These are phyloP conservation scores for Metarhizium robertsii DNA, from an alignment of 2,329 filamentous ascomycete genomes.

Conservation along the genomic window DNA sequence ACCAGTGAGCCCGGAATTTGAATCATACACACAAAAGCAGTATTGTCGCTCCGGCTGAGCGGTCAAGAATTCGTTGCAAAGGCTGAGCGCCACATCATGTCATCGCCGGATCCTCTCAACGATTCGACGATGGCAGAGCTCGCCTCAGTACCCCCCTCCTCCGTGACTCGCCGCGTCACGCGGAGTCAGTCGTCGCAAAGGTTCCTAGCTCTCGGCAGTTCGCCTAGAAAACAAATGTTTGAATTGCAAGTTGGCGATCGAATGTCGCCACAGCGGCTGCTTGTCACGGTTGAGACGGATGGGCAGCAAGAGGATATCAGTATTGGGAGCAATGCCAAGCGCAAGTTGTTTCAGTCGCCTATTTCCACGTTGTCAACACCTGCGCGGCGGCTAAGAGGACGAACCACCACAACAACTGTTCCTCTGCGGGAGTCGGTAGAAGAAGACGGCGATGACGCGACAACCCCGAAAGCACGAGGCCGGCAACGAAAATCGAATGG, in stretches of 20 bases:
- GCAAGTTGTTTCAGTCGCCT: conserved; percentile 34
- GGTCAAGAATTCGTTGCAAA: background rate
- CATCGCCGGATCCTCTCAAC: conserved; percentile 43
- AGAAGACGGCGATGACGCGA: conserved; percentile 18
- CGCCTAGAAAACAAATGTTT: conserved; percentile 47
- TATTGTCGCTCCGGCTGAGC: conserved; percentile 17
- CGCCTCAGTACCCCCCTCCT: conserved; percentile 24
- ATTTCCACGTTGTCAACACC: conserved; percentile 26
- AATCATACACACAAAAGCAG: conserved; percentile 10
- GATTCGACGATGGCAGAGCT: conserved; percentile 23
- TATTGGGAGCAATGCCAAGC: conserved; percentile 23
- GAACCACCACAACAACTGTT: conserved; percentile 39
- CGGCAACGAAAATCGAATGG: conserved; percentile 41
- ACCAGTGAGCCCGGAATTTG: background rate
- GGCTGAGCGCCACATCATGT: conserved; percentile 26
- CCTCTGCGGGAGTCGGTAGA: conserved; percentile 37
- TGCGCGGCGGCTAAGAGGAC: conserved; percentile 22
- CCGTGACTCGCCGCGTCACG: conserved; percentile 31
- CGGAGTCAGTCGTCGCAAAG: conserved; percentile 32
- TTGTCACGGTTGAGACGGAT: conserved; percentile 42
- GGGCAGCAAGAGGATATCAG: conserved; percentile 6
- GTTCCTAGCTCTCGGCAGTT: conserved; percentile 28
- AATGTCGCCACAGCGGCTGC: conserved; percentile 39
- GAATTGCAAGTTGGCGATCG: conserved; percentile 45
- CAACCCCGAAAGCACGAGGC: conserved; percentile 33